Percentiles rank a stretch among this genome's conserved stretches.
phyloP scores from a whole-genome alignment of 2,329 filamentous ascomycete species.

The Tolypocladium paradoxum region DNA sequence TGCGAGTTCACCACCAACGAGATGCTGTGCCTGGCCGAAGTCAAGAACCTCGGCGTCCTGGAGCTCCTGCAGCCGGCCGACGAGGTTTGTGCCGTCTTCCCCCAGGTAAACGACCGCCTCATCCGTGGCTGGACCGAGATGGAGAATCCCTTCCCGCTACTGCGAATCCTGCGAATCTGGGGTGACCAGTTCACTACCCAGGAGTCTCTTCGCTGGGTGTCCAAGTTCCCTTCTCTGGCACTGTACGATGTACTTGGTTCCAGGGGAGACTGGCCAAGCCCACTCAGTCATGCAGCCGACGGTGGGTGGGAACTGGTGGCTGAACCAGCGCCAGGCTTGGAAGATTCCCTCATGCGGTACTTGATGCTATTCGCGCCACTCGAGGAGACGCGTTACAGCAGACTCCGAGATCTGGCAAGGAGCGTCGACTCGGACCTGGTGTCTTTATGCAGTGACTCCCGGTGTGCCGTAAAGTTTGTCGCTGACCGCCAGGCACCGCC shows the following conservation, averaged over 20 bases:
- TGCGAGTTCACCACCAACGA: constrained; percentile 25
- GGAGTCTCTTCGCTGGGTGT: constrained; percentile 28
- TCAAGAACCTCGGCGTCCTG: constrained; percentile 36
- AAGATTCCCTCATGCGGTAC: constrained; percentile 23
- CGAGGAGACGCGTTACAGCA: constrained; percentile 12
- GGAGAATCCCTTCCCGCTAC: constrained; percentile 30
- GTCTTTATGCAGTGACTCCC: constrained; percentile 21
- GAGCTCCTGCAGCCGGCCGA: constrained; percentile 32
- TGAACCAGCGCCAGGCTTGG: constrained; percentile 10
- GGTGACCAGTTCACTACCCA: constrained; percentile 27
- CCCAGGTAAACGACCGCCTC: constrained; percentile 32
- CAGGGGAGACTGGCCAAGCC: constrained; percentile 23
- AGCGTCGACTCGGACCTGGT: constrained; percentile 24
- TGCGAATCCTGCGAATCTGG: constrained; percentile 36
- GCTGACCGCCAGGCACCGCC: constrained; percentile 16
- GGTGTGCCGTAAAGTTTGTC: constrained; percentile 21
- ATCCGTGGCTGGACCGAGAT: constrained; percentile 33
- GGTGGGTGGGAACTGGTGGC: constrained; percentile 24
- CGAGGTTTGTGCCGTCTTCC: constrained; percentile 16
- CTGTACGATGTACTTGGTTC: constrained; percentile 31
- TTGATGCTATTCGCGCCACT: constrained; percentile 22
- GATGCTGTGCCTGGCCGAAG: constrained; percentile 26
- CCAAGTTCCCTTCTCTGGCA: constrained; percentile 31
- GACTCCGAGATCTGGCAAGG: constrained; percentile 16
- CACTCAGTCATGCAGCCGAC: constrained; percentile 10